Percentiles rank a stretch among this genome's conserved stretches.
Conservation (phyloP, 805 yeast species). For the Yueomyces sp. region DNA sequence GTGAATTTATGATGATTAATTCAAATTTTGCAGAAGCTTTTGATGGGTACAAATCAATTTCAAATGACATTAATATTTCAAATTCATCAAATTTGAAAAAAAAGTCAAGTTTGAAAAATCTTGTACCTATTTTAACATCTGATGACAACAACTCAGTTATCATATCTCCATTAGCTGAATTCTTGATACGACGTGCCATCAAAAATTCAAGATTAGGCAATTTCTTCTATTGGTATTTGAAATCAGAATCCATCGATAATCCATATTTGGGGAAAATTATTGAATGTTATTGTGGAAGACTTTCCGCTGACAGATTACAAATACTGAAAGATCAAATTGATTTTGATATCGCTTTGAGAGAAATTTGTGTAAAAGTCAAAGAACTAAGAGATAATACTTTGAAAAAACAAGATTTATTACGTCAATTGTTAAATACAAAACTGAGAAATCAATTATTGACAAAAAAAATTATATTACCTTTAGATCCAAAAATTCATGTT, state of each 20-base stretch:
- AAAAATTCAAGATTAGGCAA: conserved; percentile 58
- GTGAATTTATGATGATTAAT: conserved; percentile 29
- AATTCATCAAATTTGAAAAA: too few species aligned
- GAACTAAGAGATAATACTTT: conserved; percentile 61
- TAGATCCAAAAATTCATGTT: conserved; percentile 67
- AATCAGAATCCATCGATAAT: conserved; percentile 72
- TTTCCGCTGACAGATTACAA: conserved; percentile 12
- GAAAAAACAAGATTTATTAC: conserved; percentile 57
- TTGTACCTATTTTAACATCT: conserved; percentile 5
- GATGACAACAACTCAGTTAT: conserved; percentile 9
- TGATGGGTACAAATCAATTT: background rate
- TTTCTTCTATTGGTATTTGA: conserved; percentile 82
- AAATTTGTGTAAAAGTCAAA: conserved; percentile 52
- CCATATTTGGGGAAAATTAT: conserved; percentile 35
- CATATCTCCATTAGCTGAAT: conserved; percentile 55
- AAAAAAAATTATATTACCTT: conserved; percentile 56
- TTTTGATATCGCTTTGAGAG: conserved; percentile 52
- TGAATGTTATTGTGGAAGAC: conserved; percentile 30
- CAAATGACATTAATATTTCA: background rate
- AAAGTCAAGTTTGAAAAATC: background rate
- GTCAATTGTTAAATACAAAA: conserved; percentile 29
- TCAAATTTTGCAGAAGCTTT: conserved; percentile 2
- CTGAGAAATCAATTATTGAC: conserved; percentile 27
- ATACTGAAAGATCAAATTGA: conserved; percentile 47
- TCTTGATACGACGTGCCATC: conserved; percentile 60